A percentile compares a stretch with the other conserved stretches of the same genome.
These are phyloP conservation scores for Clitoria ternatea DNA, from an alignment of 306 rosid species.

Conservation along the genomic window DNA sequence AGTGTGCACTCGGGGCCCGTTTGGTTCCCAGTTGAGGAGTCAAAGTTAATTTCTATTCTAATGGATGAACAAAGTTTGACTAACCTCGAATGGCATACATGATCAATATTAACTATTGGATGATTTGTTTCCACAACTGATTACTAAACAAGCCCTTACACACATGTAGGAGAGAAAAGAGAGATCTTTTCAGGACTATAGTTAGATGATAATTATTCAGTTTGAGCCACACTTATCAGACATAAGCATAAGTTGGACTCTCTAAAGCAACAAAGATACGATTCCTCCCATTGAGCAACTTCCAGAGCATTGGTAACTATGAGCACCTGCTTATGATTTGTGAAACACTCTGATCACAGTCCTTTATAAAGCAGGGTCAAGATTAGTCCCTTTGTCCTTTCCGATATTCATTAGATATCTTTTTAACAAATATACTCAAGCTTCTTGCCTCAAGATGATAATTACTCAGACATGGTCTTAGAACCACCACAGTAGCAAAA, in stretches of 20 bases:
- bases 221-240: background rate
- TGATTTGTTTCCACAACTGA: no score
- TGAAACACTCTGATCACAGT: background rate
- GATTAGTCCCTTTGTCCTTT: background rate
- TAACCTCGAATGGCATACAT: no score
- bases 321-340: background rate
- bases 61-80: no score
- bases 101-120: no score
- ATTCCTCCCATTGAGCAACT: background rate
- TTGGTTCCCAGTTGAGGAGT: no score
- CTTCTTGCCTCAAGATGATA: constrained; percentile 2
- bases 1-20: background rate
- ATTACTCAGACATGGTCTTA: background rate
- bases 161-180: background rate
- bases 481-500: background rate
- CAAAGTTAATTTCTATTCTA: no score
- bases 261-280: no score
- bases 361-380: constrained; percentile 5
- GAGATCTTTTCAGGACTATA: background rate
- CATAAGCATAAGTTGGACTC: background rate
- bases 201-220: background rate
- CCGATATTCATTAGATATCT: background rate
- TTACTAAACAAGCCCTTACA: no score
- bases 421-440: background rate
- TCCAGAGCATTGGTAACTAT: background rate